These are phyloP conservation scores for Phytophthora pisi DNA, from an alignment of 352 stramenopile species.

Conservation along the genomic window DNA sequence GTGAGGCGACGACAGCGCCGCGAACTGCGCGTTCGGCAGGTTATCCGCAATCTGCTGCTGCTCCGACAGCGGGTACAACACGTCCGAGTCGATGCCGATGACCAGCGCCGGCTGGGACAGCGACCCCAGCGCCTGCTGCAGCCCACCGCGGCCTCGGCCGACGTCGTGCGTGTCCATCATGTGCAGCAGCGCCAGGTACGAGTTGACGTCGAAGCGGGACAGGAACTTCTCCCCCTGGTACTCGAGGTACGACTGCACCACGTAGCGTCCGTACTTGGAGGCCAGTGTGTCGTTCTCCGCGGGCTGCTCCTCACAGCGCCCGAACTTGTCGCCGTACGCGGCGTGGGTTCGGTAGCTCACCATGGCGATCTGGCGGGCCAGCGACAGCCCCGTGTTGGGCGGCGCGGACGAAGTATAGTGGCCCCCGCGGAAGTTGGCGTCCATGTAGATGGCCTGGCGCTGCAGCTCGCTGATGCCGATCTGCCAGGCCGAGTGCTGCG, in stretches of 20 bases:
- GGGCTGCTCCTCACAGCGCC: conserved; percentile 52
- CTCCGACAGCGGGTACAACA: conserved; percentile 94
- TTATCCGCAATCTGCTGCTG: conserved; percentile 87
- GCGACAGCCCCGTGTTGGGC: conserved; percentile 82
- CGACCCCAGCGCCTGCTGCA: conserved; percentile 64
- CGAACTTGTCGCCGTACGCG: conserved; percentile 95
- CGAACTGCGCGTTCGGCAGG: conserved; percentile 88
- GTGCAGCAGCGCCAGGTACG: conserved; percentile 95
- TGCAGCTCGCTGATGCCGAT: conserved; percentile 96
- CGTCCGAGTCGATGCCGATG: conserved; percentile 94
- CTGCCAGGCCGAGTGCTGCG: conserved; percentile 95
- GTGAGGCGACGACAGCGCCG: conserved; percentile 89
- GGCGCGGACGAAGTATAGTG: conserved; percentile 68
- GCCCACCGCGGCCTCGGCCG: conserved; percentile 74
- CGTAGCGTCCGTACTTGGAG: conserved; percentile 52
- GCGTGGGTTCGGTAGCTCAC: conserved; percentile 95
- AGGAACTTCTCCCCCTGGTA: conserved; percentile 97
- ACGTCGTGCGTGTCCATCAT: conserved; percentile 98
- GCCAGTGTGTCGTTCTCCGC: conserved; percentile 22
- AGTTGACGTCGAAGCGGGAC: conserved; percentile 94
- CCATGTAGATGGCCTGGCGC: conserved; percentile 96
- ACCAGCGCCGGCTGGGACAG: conserved; percentile 87
- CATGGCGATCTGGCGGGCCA: conserved; percentile 97
- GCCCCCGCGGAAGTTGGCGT: conserved; percentile 91
- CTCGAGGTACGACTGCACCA: conserved; percentile 88